Evolutionary conservation across 2,329 filamentous ascomycete species (phyloP).

Genomic region (Monascus ruber): DNA sequence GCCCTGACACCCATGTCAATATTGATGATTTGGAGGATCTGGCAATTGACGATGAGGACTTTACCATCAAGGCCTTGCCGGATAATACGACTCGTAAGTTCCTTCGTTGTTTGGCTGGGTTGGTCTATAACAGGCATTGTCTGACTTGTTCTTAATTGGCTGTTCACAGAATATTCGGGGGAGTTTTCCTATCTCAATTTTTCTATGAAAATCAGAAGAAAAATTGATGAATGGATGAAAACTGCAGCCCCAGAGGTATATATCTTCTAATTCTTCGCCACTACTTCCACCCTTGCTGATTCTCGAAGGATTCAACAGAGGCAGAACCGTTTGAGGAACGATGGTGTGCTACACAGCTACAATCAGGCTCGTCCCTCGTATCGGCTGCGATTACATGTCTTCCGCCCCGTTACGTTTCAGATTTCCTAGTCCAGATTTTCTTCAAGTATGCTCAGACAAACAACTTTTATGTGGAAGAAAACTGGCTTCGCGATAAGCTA

Average conservation of each 20-base stretch:
- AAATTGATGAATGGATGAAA: conserved; percentile 34
- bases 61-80: conserved; percentile 28
- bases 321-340: conserved; percentile 30
- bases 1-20: conserved; percentile 18
- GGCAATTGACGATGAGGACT: conserved; percentile 31
- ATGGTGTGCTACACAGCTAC: conserved; percentile 32
- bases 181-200: conserved; percentile 37
- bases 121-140: neutral
- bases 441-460: conserved; percentile 35
- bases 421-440: conserved; percentile 32
- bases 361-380: conserved; percentile 27
- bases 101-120: neutral
- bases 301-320: conserved; percentile 22
- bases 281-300: conserved; percentile 2
- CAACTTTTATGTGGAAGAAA: conserved; percentile 33
- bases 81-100: conserved; percentile 29
- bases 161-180: conserved; percentile 30
- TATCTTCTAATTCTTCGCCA: neutral
- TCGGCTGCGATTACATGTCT: conserved; percentile 28
- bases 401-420: conserved; percentile 33
- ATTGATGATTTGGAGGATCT: conserved; percentile 28
- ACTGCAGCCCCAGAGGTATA: conserved; percentile 24
- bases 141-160: conserved; percentile 3
- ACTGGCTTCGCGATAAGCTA: conserved; percentile 30
- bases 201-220: conserved; percentile 31